phyloP scores from a whole-genome alignment of 352 stramenopile species.

The Phytopythium delawarense region DNA sequence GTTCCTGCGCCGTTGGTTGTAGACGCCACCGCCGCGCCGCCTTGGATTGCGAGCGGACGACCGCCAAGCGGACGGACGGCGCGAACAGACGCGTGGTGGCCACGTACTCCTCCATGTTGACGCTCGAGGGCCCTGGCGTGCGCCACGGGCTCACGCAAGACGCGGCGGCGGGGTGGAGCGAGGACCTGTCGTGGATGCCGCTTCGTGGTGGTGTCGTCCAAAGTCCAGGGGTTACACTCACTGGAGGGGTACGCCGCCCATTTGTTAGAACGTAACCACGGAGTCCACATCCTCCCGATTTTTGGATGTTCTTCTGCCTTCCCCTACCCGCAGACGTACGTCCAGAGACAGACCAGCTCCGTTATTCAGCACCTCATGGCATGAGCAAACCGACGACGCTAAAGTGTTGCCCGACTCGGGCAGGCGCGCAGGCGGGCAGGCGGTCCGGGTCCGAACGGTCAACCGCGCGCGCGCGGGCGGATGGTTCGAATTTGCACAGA shows the following conservation, averaged over 20 bases:
- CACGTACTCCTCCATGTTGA: conserved; percentile 1
- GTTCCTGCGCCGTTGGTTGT: background rate
- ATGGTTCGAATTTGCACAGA: too few species aligned
- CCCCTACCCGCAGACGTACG: background rate
- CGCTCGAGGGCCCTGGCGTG: background rate
- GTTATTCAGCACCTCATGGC: background rate
- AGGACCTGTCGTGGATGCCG: too few species aligned
- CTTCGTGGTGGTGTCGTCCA: too few species aligned
- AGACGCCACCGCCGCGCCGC: background rate
- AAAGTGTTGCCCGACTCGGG: conserved; percentile 1
- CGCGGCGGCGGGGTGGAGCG: background rate
- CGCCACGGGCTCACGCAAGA: background rate
- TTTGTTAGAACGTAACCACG: background rate
- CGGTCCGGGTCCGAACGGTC: background rate
- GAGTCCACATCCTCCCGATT: background rate
- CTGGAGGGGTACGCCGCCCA: background rate
- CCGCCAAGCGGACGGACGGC: background rate
- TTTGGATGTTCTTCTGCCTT: background rate
- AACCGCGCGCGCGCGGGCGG: background rate
- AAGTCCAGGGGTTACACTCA: too few species aligned
- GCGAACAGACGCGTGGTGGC: background rate
- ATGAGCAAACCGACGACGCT: background rate
- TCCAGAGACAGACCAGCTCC: background rate
- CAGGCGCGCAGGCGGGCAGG: too few species aligned
- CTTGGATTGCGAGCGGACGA: background rate